A percentile compares a stretch with the other conserved stretches of the same genome.
These are phyloP conservation scores for Helotiales sp. DNA, from an alignment of 2,329 filamentous ascomycete species.

Conservation along the genomic window DNA sequence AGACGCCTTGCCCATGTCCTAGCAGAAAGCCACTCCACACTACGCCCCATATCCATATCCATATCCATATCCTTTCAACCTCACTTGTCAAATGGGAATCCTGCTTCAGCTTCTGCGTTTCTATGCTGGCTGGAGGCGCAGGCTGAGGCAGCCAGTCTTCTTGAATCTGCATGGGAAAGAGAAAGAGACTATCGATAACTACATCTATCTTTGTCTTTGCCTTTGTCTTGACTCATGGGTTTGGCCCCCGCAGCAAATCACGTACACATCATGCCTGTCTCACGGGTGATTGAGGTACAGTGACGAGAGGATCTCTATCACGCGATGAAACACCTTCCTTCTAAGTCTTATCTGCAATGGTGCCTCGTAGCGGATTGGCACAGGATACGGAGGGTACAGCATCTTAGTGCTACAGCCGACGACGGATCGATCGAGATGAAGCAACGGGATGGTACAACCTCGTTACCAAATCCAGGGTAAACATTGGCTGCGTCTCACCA, in stretches of 20 bases:
- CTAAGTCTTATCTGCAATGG: neutral
- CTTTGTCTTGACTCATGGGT: neutral
- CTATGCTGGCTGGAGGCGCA: neutral
- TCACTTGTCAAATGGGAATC: neutral
- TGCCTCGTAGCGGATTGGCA: neutral
- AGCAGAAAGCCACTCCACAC: neutral
- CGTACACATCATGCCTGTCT: neutral
- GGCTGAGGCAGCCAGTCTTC: neutral
- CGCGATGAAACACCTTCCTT: neutral
- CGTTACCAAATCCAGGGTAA: slow-evolving; percentile 9
- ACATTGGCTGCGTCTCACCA: slow-evolving; percentile 10
- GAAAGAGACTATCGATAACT: neutral
- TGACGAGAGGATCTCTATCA: neutral
- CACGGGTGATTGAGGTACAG: neutral
- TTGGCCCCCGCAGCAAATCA: neutral
- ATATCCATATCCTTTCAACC: neutral
- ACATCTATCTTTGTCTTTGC: neutral
- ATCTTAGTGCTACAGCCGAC: neutral
- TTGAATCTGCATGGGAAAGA: neutral
- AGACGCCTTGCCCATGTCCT: neutral
- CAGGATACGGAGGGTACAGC: neutral
- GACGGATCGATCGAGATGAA: slow-evolving; percentile 10
- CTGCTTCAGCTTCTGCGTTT: neutral
- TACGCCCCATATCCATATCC: too few relatives aligned
- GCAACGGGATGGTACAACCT: slow-evolving; percentile 11